phyloP scores from a whole-genome alignment of 129 eudicot genomes.

The Arctium lappa region DNA sequence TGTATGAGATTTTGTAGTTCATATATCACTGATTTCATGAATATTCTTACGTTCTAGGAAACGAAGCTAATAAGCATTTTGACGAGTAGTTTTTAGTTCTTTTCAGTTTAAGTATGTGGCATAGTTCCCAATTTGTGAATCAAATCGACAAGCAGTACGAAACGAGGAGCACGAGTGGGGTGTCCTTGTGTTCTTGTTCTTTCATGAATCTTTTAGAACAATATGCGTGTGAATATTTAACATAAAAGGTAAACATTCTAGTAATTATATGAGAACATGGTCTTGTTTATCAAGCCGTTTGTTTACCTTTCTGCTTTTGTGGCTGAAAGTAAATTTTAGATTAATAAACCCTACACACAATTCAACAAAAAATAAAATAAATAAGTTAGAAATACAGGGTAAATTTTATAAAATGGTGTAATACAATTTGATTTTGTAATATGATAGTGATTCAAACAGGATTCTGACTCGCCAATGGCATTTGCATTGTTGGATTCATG shows the following conservation, averaged over 20 bases:
- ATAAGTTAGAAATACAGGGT: not conserved
- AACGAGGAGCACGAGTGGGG: too few relatives aligned
- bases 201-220: not conserved
- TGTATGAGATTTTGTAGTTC: too few relatives aligned
- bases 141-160: too few relatives aligned
- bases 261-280: not conserved
- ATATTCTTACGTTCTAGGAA: too few relatives aligned
- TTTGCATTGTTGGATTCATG: not conserved
- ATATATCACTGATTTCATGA: too few relatives aligned
- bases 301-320: not conserved
- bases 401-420: not conserved
- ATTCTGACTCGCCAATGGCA: not conserved
- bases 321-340: not conserved
- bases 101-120: too few relatives aligned
- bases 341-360: not conserved
- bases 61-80: too few relatives aligned
- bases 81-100: too few relatives aligned
- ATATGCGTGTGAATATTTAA: not conserved
- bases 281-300: not conserved
- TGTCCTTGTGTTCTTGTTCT: too few relatives aligned
- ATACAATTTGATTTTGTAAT: not conserved
- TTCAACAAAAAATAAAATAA: not conserved
- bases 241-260: conserved; percentile 6
- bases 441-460: not conserved
- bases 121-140: too few relatives aligned